Conservation (phyloP, 2,329 filamentous ascomycete genomes). For the Mollisiaceae sp. region DNA sequence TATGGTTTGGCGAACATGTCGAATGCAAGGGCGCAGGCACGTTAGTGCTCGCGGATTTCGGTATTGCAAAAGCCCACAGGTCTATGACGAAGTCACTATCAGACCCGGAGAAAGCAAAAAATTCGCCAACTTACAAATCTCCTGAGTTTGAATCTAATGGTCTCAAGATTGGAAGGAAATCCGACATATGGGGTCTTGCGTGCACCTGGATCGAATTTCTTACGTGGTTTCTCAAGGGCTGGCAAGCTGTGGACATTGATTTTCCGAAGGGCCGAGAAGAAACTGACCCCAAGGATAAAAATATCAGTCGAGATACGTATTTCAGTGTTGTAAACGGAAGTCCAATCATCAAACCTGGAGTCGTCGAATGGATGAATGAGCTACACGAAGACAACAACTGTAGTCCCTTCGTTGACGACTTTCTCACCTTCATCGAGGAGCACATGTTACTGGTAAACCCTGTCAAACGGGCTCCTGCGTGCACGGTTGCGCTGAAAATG, state of each 20-base stretch:
- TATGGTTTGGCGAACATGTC: constrained; percentile 6
- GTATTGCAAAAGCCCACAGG: neutral
- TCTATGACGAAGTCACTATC: constrained; percentile 4
- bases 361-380: neutral
- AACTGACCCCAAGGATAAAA: neutral
- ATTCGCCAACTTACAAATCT: neutral
- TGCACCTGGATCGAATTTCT: constrained; percentile 37
- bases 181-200: constrained; percentile 38
- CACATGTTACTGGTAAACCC: neutral
- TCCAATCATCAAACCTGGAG: neutral
- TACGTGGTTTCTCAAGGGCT: constrained; percentile 27
- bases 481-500: neutral
- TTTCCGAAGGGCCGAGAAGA: neutral
- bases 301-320: neutral
- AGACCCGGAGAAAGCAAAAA: neutral
- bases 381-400: neutral
- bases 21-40: neutral
- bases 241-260: neutral
- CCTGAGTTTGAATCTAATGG: constrained; percentile 7
- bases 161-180: constrained; percentile 24
- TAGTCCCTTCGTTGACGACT: neutral
- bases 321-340: neutral
- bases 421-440: neutral
- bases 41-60: constrained; percentile 14
- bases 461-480: neutral